phyloP scores from a whole-genome alignment of 1,139 yeast genomes.

The Wickerhamomyces sp. region DNA sequence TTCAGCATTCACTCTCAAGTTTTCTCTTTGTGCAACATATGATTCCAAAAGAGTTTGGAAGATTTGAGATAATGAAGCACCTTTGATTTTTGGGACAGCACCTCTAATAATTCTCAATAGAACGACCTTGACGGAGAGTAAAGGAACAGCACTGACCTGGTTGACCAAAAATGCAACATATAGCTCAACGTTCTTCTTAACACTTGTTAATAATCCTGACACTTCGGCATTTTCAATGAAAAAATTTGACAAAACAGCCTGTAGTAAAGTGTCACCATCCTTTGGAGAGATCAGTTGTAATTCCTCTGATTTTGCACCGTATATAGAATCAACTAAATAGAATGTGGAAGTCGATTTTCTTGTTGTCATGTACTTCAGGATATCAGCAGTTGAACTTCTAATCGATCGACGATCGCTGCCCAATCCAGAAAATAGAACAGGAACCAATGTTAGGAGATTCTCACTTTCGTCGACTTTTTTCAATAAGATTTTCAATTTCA shows the following conservation, averaged over 20 bases:
- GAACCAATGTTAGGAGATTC: constrained; percentile 38
- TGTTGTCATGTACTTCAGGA: constrained; percentile 30
- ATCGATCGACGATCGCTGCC: constrained; percentile 35
- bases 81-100: constrained; percentile 28
- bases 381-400: constrained; percentile 29
- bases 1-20: constrained; percentile 41
- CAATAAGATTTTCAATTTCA: constrained; percentile 34
- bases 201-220: constrained; percentile 30
- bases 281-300: constrained; percentile 60
- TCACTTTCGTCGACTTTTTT: constrained; percentile 31
- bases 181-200: constrained; percentile 39
- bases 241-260: constrained; percentile 40
- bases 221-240: constrained; percentile 42
- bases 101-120: constrained; percentile 34
- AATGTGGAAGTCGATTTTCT: constrained; percentile 38
- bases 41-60: constrained; percentile 30
- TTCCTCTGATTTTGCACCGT: constrained; percentile 40
- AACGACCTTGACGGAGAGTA: constrained; percentile 42
- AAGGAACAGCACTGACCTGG: constrained; percentile 39
- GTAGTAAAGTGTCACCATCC: constrained; percentile 50
- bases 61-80: constrained; percentile 34
- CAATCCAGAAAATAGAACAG: constrained; percentile 36
- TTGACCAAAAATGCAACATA: constrained; percentile 45
- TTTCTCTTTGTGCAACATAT: constrained; percentile 39
- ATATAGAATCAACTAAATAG: constrained; percentile 36